phyloP scores from a whole-genome alignment of 345 rosid species.

The Alliaria petiolata region DNA sequence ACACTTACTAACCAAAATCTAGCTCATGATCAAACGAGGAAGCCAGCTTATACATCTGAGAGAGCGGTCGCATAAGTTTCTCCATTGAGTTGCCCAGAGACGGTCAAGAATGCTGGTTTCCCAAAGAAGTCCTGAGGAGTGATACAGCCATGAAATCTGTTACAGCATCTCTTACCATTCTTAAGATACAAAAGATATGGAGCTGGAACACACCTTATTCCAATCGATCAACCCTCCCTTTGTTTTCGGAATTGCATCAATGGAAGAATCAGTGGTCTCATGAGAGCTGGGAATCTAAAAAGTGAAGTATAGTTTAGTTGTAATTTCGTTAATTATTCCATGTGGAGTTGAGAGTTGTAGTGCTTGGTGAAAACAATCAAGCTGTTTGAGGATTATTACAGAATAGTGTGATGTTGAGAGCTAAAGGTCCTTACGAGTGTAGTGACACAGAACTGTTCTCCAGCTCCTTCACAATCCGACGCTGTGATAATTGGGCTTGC shows the following conservation, averaged over 20 bases:
- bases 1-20: neutral
- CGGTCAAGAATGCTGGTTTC: constrained; percentile 95
- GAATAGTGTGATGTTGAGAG: constrained; percentile 2
- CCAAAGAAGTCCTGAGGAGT: constrained; percentile 82
- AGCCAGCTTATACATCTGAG: constrained; percentile 59
- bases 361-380: neutral
- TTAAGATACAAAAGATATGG: neutral
- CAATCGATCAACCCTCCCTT: constrained; percentile 80
- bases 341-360: neutral
- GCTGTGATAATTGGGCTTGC: constrained; percentile 96
- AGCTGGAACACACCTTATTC: constrained; percentile 65
- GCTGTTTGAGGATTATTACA: neutral
- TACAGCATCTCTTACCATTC: neutral
- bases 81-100: constrained; percentile 97
- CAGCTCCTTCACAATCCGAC: constrained; percentile 98
- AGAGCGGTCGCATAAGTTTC: constrained; percentile 98
- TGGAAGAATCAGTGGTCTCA: constrained; percentile 52
- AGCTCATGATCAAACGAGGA: constrained; percentile 3
- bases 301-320: constrained; percentile 1
- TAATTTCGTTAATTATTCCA: neutral
- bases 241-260: constrained; percentile 69
- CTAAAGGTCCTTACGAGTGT: constrained; percentile 63
- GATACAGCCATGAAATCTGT: neutral
- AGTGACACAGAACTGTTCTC: constrained; percentile 98
- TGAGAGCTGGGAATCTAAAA: constrained; percentile 74